A percentile compares a stretch with the other conserved stretches of the same genome.
Evolutionary conservation across 2,329 filamentous ascomycete species (phyloP).

Genomic region (Xylaria multiplex): DNA sequence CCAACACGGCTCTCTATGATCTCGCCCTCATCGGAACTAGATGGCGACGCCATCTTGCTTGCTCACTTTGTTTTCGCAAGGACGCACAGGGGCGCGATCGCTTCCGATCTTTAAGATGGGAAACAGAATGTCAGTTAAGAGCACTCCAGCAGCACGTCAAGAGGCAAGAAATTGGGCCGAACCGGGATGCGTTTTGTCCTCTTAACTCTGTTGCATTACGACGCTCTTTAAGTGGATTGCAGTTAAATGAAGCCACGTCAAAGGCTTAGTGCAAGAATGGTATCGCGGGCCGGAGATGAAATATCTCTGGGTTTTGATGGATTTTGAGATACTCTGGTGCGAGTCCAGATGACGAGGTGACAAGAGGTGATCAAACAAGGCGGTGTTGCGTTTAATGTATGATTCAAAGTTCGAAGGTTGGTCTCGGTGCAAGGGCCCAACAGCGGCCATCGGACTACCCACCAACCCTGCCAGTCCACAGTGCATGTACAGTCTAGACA

Average conservation of each 20-base stretch:
- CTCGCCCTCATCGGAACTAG: slow-evolving; percentile 87
- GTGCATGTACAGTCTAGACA: neutral
- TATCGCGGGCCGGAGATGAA: slow-evolving; percentile 7
- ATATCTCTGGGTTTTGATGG: neutral
- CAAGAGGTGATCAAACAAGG: slow-evolving; percentile 28
- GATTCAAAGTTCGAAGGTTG: slow-evolving; percentile 17
- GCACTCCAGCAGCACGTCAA: slow-evolving; percentile 39
- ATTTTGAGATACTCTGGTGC: slow-evolving; percentile 19
- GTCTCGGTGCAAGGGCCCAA: neutral
- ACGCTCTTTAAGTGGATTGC: slow-evolving; percentile 31
- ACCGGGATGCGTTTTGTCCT: slow-evolving; percentile 48
- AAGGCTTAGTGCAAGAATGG: neutral
- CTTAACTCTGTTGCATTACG: slow-evolving; percentile 44
- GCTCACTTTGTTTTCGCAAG: slow-evolving; percentile 46
- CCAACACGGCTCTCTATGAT: slow-evolving; percentile 77
- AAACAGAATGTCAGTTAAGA: slow-evolving; percentile 46
- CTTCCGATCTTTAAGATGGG: slow-evolving; percentile 43
- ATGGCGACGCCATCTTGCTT: slow-evolving; percentile 50
- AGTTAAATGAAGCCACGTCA: slow-evolving; percentile 5
- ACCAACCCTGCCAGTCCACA: neutral
- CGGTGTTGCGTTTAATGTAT: slow-evolving; percentile 17
- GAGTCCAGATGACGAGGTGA: neutral
- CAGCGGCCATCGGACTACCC: neutral
- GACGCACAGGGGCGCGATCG: slow-evolving; percentile 39
- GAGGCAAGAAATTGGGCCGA: slow-evolving; percentile 50